Conservation (phyloP, 148 eudicot genomes). For the Spergularia bocconei region DNA sequence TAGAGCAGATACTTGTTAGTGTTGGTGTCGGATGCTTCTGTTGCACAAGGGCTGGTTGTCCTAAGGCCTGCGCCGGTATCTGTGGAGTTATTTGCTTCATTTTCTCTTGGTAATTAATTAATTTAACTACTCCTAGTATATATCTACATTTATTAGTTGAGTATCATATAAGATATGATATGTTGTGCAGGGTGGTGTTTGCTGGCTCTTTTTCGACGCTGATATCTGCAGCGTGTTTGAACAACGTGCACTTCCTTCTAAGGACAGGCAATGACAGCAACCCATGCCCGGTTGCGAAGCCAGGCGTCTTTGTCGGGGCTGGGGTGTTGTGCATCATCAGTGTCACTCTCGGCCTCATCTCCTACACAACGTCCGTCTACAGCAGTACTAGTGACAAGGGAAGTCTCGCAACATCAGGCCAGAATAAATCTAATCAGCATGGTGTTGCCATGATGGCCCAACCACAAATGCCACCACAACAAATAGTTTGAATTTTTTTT, state of each 20-base stretch:
- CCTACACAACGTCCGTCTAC: neutral
- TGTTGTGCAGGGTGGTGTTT: constrained; percentile 5
- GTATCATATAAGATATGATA: too few relatives aligned
- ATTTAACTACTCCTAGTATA: too few relatives aligned
- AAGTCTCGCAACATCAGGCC: neutral
- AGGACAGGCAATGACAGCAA: neutral
- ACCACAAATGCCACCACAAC: neutral
- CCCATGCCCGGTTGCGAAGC: neutral
- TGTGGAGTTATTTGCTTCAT: constrained; percentile 14
- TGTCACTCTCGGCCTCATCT: neutral
- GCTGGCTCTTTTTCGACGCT: neutral
- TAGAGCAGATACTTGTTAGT: constrained; percentile 16
- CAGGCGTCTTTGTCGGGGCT: neutral
- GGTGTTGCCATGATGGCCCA: constrained; percentile 11
- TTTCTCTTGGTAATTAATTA: constrained; percentile 22
- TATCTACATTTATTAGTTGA: too few relatives aligned
- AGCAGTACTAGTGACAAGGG: neutral
- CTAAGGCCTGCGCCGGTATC: neutral
- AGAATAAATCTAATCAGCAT: neutral
- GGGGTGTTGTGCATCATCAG: constrained; percentile 3
- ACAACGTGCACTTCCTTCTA: neutral
- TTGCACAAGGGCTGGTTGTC: constrained; percentile 15
- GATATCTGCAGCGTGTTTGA: neutral
- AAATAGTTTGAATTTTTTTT: too few relatives aligned
- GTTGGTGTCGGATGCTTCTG: constrained; percentile 16